Conservation (phyloP, 208 protist species). For the Kentomonas sorsogonicus region DNA sequence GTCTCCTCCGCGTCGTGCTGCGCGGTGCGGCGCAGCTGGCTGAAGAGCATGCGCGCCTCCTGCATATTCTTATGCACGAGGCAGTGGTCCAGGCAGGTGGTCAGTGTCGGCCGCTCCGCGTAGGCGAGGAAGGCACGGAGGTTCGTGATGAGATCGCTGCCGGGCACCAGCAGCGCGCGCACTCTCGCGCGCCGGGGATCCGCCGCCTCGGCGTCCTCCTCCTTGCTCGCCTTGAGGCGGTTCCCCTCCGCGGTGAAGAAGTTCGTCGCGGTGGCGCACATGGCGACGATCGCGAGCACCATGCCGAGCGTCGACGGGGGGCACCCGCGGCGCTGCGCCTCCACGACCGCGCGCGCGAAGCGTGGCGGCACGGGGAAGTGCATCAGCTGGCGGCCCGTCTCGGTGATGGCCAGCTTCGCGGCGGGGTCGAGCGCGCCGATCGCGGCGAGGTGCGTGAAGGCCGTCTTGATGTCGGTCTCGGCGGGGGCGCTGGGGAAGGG, state of each 20-base stretch:
- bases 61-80: constrained; percentile 84
- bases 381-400: constrained; percentile 56
- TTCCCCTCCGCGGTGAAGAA: constrained; percentile 85
- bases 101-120: constrained; percentile 20
- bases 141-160: constrained; percentile 84
- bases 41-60: constrained; percentile 59
- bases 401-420: constrained; percentile 53
- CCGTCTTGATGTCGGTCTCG: constrained; percentile 57
- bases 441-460: constrained; percentile 61
- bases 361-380: constrained; percentile 79
- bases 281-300: constrained; percentile 53
- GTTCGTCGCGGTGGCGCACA: constrained; percentile 68
- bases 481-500: constrained; percentile 81
- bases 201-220: constrained; percentile 21
- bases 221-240: constrained; percentile 55
- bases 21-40: constrained; percentile 50
- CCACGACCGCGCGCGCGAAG: constrained; percentile 70
- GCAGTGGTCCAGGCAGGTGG: constrained; percentile 56
- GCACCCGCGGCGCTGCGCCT: constrained; percentile 35
- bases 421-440: constrained; percentile 68
- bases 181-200: constrained; percentile 41
- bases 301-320: constrained; percentile 26
- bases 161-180: constrained; percentile 59
- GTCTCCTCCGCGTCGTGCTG: constrained; percentile 7
- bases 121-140: constrained; percentile 72